Conservation (phyloP, 139 green algal species). For the Gonium pectorale region DNA sequence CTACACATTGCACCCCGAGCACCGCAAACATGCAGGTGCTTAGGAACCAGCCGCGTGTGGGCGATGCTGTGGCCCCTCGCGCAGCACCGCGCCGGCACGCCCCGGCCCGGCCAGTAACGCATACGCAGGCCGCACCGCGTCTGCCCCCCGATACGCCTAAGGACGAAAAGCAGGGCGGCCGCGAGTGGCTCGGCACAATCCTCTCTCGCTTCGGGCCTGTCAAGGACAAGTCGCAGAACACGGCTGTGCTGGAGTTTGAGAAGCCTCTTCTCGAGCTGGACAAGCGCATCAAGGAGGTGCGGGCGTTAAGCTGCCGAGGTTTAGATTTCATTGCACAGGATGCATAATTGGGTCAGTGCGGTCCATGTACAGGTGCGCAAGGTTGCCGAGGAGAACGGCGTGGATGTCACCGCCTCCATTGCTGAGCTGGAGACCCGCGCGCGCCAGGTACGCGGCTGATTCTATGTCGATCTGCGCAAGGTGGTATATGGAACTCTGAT, state of each 20-base stretch:
- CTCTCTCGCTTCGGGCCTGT: constrained; percentile 84
- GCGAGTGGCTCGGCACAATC: constrained; percentile 74
- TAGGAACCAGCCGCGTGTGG: constrained; percentile 11
- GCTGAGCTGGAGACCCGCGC: constrained; percentile 88
- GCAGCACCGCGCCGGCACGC: background rate
- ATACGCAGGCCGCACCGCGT: background rate
- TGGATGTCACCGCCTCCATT: constrained; percentile 90
- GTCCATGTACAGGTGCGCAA: constrained; percentile 78
- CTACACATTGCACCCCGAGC: too few species aligned
- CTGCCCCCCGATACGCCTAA: constrained; percentile 48
- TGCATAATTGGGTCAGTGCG: background rate
- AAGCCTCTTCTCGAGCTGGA: constrained; percentile 96
- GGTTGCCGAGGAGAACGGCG: constrained; percentile 93
- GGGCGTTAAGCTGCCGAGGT: background rate
- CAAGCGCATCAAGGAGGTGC: constrained; percentile 96
- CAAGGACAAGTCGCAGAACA: constrained; percentile 76
- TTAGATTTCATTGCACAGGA: background rate
- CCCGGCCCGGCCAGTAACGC: background rate
- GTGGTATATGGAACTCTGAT: too few species aligned
- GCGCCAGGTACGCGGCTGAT: constrained; percentile 70
- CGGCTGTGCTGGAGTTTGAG: constrained; percentile 92
- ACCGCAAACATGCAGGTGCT: constrained; percentile 33
- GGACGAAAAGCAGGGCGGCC: constrained; percentile 33
- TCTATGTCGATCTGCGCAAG: too few species aligned
- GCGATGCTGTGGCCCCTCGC: background rate